A percentile compares a stretch with the other conserved stretches of the same genome.
Evolutionary conservation across 768 basidiomycete species (phyloP).

Genomic region (Termitomyces titanicus): DNA sequence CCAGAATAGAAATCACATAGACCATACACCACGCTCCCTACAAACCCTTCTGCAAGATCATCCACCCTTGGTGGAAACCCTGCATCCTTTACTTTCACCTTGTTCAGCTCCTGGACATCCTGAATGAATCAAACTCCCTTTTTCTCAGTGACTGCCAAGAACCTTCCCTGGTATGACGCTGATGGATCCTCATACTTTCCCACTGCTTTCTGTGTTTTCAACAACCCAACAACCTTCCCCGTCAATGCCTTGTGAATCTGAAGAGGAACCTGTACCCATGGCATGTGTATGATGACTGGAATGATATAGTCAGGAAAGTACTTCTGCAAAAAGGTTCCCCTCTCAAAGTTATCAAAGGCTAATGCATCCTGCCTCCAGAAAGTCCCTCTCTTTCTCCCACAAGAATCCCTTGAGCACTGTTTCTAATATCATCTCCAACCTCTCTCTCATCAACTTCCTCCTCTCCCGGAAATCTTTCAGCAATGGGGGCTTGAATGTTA

Average conservation of each 20-base stretch:
- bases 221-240: conserved; percentile 17
- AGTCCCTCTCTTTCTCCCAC: conserved; percentile 10
- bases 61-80: conserved; percentile 22
- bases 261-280: conserved; percentile 27
- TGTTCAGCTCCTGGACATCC: background rate
- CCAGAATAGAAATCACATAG: conserved; percentile 23
- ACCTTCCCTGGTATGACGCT: background rate
- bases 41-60: conserved; percentile 23
- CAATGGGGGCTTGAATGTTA: too few species aligned
- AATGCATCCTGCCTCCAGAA: conserved; percentile 21
- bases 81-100: conserved; percentile 20
- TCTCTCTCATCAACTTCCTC: conserved; percentile 8
- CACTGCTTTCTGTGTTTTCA: conserved; percentile 13
- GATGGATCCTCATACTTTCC: background rate
- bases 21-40: conserved; percentile 19
- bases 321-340: too few species aligned
- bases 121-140: background rate
- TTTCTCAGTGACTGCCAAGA: background rate
- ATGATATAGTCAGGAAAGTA: conserved; percentile 11
- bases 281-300: conserved; percentile 27
- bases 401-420: conserved; percentile 4
- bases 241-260: conserved; percentile 21
- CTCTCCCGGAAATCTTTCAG: background rate
- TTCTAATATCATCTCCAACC: conserved; percentile 11
- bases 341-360: conserved; percentile 20